Evolutionary conservation across 768 basidiomycete genomes (phyloP).

Genomic region (Clathrus columnatus): DNA sequence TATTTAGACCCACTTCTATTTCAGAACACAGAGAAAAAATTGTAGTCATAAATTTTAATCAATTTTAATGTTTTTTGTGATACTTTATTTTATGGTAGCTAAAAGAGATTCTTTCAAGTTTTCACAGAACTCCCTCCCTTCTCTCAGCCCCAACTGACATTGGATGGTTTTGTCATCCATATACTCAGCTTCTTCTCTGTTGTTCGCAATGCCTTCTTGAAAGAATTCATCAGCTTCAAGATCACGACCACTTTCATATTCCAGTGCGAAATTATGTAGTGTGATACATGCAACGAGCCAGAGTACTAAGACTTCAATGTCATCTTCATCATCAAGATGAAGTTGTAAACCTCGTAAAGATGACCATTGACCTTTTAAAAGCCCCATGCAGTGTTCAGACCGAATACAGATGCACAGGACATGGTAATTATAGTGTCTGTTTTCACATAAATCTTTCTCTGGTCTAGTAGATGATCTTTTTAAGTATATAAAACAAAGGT

Average conservation of each 20-base stretch:
- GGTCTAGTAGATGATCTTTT: conserved; percentile 22
- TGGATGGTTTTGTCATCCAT: neutral
- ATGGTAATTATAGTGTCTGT: conserved; percentile 29
- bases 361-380: conserved; percentile 31
- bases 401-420: conserved; percentile 27
- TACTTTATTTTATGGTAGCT: neutral
- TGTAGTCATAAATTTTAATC: neutral
- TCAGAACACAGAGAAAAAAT: neutral
- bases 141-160: neutral
- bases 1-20: neutral
- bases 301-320: conserved; percentile 22
- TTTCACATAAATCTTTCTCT: conserved; percentile 21
- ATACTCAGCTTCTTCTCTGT: neutral
- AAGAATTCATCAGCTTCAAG: conserved; percentile 4
- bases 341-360: conserved; percentile 26
- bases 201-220: neutral
- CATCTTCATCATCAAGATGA: conserved; percentile 16
- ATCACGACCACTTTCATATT: conserved; percentile 21
- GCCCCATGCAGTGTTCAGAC: conserved; percentile 34
- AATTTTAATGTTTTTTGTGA: neutral
- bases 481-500: conserved; percentile 14
- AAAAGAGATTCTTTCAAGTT: neutral
- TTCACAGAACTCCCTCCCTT: neutral
- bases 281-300: conserved; percentile 27
- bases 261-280: conserved; percentile 24